phyloP scores from a whole-genome alignment of 306 rosid species.

The Vicia villosa region DNA sequence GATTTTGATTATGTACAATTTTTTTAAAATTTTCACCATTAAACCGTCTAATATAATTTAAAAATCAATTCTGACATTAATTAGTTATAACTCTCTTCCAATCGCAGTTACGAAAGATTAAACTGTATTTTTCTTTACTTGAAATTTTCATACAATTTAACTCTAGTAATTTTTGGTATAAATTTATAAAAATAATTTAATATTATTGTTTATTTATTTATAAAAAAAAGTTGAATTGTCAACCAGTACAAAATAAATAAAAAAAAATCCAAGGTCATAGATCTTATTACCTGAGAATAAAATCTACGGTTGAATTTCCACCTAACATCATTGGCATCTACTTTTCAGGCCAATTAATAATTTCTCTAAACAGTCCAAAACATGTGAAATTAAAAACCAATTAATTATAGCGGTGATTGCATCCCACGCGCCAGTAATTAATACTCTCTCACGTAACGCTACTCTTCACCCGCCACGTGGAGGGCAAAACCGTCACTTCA shows the following conservation, averaged over 20 bases:
- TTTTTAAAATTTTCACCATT: no score
- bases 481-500: slow-evolving; percentile 46
- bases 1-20: no score
- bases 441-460: slow-evolving; percentile 29
- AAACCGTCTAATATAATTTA: no score
- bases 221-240: not conserved
- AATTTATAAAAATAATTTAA: no score
- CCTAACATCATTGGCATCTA: slow-evolving; percentile 38
- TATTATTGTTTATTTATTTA: no score
- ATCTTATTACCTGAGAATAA: slow-evolving; percentile 23
- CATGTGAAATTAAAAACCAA: not conserved
- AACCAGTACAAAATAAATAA: not conserved
- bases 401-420: slow-evolving; percentile 1
- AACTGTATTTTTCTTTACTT: no score
- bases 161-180: no score
- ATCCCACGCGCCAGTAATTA: slow-evolving; percentile 46
- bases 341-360: slow-evolving; percentile 41
- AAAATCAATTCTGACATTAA: no score
- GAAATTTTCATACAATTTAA: no score
- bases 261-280: slow-evolving; percentile 16
- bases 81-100: no score
- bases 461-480: slow-evolving; percentile 43
- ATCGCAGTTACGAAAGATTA: no score
- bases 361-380: not conserved
- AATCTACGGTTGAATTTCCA: slow-evolving; percentile 26